These are phyloP conservation scores for Xylogone sp. DNA, from an alignment of 2,329 filamentous ascomycete genomes.

Conservation along the genomic window DNA sequence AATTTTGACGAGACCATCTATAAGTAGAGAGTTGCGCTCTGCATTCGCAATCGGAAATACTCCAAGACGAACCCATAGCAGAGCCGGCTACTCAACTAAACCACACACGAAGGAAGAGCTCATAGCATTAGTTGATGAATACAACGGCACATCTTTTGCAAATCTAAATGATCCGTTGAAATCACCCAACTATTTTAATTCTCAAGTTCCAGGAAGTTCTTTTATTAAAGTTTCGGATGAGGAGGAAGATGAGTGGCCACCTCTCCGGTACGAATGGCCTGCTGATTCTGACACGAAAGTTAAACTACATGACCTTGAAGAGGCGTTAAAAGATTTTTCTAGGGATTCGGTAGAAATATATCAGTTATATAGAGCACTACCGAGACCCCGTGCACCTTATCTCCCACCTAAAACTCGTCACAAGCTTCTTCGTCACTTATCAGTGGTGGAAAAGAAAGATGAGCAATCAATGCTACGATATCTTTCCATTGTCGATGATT, in stretches of 20 bases:
- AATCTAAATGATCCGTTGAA: slow-evolving; percentile 49
- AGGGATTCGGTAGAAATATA: slow-evolving; percentile 26
- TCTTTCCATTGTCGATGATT: slow-evolving; percentile 78
- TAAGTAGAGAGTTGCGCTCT: not conserved
- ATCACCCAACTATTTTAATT: slow-evolving; percentile 50
- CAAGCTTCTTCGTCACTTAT: slow-evolving; percentile 25
- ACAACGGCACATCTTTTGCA: slow-evolving; percentile 43
- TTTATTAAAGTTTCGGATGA: slow-evolving; percentile 47
- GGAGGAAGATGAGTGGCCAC: slow-evolving; percentile 38
- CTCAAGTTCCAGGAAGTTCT: slow-evolving; percentile 47
- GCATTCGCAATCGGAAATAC: not conserved
- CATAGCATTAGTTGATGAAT: slow-evolving; percentile 48
- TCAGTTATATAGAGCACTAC: slow-evolving; percentile 30
- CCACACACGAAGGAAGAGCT: slow-evolving; percentile 39
- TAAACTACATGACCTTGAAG: slow-evolving; percentile 19
- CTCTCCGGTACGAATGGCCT: slow-evolving; percentile 24
- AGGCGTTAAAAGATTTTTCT: slow-evolving; percentile 13
- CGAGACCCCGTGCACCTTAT: slow-evolving; percentile 27
- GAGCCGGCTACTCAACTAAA: not conserved
- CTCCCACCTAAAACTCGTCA: slow-evolving; percentile 22
- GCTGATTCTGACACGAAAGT: slow-evolving; percentile 19
- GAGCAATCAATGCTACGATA: slow-evolving; percentile 70
- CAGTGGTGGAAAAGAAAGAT: slow-evolving; percentile 26
- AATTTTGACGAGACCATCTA: not conserved
- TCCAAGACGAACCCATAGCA: not conserved